These are phyloP conservation scores for Paulownia fortunei DNA, from an alignment of 257 asterid species.

Conservation along the genomic window DNA sequence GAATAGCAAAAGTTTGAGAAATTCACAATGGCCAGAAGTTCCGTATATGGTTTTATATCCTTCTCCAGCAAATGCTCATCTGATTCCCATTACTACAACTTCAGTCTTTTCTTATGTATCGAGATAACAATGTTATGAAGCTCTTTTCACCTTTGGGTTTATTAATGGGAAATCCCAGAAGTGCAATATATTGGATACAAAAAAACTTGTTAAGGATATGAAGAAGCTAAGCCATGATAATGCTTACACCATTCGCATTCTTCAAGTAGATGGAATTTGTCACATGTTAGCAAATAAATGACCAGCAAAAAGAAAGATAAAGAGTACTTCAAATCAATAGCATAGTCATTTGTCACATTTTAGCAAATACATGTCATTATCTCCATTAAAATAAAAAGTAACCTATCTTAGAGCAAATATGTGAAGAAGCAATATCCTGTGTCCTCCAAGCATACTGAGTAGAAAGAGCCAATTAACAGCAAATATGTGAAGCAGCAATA, in stretches of 20 bases:
- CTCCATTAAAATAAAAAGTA: neutral
- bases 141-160: neutral
- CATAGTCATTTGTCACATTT: slow-evolving; percentile 11
- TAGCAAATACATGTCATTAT: neutral
- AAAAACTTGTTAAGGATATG: neutral
- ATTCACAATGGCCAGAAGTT: too few species aligned
- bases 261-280: slow-evolving; percentile 12
- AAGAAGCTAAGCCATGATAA: slow-evolving; percentile 16
- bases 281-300: neutral
- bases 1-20: neutral
- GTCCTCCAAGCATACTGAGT: neutral
- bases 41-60: neutral
- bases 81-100: slow-evolving; percentile 10
- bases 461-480: neutral
- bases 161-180: neutral
- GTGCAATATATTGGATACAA: neutral
- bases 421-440: neutral
- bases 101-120: neutral
- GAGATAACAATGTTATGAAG: slow-evolving; percentile 15
- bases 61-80: neutral
- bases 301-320: neutral
- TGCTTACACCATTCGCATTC: neutral
- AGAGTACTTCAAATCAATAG: neutral
- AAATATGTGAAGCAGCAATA: neutral
- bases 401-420: neutral